phyloP scores from a whole-genome alignment of 2,329 filamentous ascomycete genomes.

The Tricladium varicosporioides region DNA sequence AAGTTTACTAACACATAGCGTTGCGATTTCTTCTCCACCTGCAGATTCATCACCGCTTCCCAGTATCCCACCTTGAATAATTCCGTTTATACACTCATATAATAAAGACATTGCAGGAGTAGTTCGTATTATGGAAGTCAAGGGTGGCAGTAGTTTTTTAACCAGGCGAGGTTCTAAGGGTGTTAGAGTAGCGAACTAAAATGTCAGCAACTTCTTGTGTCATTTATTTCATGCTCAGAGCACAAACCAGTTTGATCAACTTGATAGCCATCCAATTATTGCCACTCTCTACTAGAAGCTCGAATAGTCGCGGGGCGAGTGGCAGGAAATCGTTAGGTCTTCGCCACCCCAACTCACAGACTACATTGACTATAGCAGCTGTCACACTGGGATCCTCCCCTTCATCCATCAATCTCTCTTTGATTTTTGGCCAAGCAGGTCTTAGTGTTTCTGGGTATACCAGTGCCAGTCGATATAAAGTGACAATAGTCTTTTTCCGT shows the following conservation, averaged over 20 bases:
- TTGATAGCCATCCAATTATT: conserved; percentile 99
- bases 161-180: conserved; percentile 89
- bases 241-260: conserved; percentile 84
- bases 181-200: conserved; percentile 87
- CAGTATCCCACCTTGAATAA: conserved; percentile 93
- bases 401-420: conserved; percentile 87
- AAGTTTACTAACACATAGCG: conserved; percentile 87
- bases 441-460: conserved; percentile 95
- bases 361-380: conserved; percentile 92
- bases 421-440: conserved; percentile 95
- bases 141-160: conserved; percentile 83
- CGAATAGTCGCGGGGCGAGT: conserved; percentile 86
- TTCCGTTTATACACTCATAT: conserved; percentile 98
- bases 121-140: conserved; percentile 90
- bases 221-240: not conserved
- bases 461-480: conserved; percentile 85
- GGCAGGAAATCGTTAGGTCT: conserved; percentile 91
- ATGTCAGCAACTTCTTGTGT: not conserved
- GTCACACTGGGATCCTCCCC: conserved; percentile 90
- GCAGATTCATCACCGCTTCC: conserved; percentile 75
- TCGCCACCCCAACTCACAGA: conserved; percentile 94
- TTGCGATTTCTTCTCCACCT: conserved; percentile 88
- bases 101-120: conserved; percentile 97
- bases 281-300: conserved; percentile 83
- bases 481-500: conserved; percentile 94